These are phyloP conservation scores for Linnemannia exigua DNA, from an alignment of 192 early-diverging fungal species.

Conservation along the genomic window DNA sequence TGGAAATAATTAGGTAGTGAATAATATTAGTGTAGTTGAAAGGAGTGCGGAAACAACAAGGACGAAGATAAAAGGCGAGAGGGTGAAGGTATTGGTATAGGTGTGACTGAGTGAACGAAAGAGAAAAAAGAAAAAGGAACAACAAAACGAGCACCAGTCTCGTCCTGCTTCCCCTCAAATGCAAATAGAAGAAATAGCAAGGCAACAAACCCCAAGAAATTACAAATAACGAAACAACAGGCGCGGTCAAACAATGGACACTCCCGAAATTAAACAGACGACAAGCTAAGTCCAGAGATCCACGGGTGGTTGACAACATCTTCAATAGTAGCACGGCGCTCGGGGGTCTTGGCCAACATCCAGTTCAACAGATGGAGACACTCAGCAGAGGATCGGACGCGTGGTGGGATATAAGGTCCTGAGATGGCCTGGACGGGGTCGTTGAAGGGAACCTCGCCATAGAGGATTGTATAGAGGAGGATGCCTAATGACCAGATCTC, in stretches of 20 bases:
- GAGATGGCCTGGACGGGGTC: slow-evolving; percentile 66
- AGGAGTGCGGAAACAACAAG: not conserved
- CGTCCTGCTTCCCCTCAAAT: not conserved
- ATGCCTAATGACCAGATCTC: slow-evolving; percentile 82
- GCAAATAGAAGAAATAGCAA: not conserved
- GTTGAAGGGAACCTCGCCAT: slow-evolving; percentile 74
- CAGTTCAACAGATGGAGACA: slow-evolving; percentile 71
- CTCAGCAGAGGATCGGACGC: slow-evolving; percentile 60
- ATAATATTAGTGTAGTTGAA: not conserved
- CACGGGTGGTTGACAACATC: slow-evolving; percentile 75
- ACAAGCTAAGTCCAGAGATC: slow-evolving; percentile 55
- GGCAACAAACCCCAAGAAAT: not conserved
- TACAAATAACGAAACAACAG: not conserved
- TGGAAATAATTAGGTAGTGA: not conserved
- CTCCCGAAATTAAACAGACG: not conserved
- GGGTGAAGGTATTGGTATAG: not conserved
- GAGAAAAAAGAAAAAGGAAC: not conserved
- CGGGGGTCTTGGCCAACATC: slow-evolving; percentile 75
- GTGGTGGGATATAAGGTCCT: slow-evolving; percentile 59
- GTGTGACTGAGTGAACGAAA: not conserved
- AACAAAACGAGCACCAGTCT: slow-evolving; percentile 3
- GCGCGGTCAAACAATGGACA: not conserved
- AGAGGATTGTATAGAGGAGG: slow-evolving; percentile 75
- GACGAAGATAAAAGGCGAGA: not conserved
- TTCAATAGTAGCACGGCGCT: slow-evolving; percentile 69